These are phyloP conservation scores for Phytopythium boreale DNA, from an alignment of 352 stramenopile species.

Conservation along the genomic window DNA sequence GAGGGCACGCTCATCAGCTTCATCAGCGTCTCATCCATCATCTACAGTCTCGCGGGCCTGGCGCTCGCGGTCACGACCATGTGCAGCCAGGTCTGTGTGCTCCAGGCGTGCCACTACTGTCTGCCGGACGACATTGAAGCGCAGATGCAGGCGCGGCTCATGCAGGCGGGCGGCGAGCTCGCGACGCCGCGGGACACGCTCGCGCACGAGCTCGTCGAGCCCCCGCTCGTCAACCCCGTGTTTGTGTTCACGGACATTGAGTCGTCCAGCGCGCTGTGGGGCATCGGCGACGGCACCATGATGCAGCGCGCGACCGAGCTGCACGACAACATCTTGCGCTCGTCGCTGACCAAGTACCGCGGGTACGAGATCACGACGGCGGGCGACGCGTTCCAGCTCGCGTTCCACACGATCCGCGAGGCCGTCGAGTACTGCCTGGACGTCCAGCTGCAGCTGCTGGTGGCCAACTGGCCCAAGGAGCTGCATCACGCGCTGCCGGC, in stretches of 20 bases:
- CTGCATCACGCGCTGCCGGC: slow-evolving; percentile 43
- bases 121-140: slow-evolving; percentile 46
- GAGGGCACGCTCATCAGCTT: slow-evolving; percentile 23
- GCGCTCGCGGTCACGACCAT: slow-evolving; percentile 35
- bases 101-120: slow-evolving; percentile 38
- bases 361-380: slow-evolving; percentile 77
- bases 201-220: slow-evolving; percentile 11
- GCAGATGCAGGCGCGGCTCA: slow-evolving; percentile 21
- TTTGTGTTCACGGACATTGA: slow-evolving; percentile 72
- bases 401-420: slow-evolving; percentile 64
- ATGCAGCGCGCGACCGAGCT: slow-evolving; percentile 43
- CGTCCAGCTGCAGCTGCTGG: slow-evolving; percentile 52
- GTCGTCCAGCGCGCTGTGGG: slow-evolving; percentile 58
- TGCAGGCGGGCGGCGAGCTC: slow-evolving; percentile 30
- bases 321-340: slow-evolving; percentile 41
- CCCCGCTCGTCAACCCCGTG: slow-evolving; percentile 36
- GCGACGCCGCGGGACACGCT: slow-evolving; percentile 13
- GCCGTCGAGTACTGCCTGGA: slow-evolving; percentile 61
- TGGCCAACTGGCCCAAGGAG: slow-evolving; percentile 57
- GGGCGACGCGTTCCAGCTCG: slow-evolving; percentile 67
- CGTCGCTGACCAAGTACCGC: slow-evolving; percentile 36
- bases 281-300: slow-evolving; percentile 36
- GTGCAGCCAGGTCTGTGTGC: slow-evolving; percentile 50
- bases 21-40: slow-evolving; percentile 33
- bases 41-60: slow-evolving; percentile 39